Evolutionary conservation across 2,329 filamentous ascomycete species (phyloP), one percentile per base, ranked within the genome.

Genomic region (Geoglossum cookeanum): DNA sequence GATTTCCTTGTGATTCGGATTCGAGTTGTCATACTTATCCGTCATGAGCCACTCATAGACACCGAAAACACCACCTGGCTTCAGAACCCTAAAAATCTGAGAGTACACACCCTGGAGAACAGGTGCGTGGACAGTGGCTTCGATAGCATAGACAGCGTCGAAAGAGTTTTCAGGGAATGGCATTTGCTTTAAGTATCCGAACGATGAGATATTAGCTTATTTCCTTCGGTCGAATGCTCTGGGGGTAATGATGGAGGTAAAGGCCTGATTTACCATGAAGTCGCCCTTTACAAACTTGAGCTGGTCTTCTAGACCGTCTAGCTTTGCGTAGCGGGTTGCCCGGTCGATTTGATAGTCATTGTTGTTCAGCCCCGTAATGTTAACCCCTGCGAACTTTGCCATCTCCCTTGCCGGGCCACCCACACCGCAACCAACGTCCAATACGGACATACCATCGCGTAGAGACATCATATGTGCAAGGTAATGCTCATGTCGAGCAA

Each of bases 11-110:
- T 97, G 92, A 65, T 82, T 77, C 0, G 87, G 71, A 76, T 96
- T 89, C 60, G 85, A 77, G 68, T 94, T 91, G 74, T 97, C 85
- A 72, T 96, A 98, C 29, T 83, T 75, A 61, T 96, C 90, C 5
- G 90, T 97, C 92, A 98, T 97, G 67, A 97, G 77, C 92, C 92
- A 97, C 72, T 98, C 92, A 73, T 97, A 98, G 56, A 97, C 91
- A 68, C 91, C 92, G 65, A 97, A 98, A 55, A 88, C 77, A 69
- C 92, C 91, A 60, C 92, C 92, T 22, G 92, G 92, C 78, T 97
- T 98, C 61, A 98, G 78, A 27, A 96, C 90, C 53, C 87, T 86
- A 79, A 84, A 90, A 66, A 97, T 97, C 71, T 97, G 85, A 68
- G 81, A 84, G 75, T 98, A 98, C 62, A 96, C 89, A 59, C 87